phyloP scores from a whole-genome alignment of 169 alveolate genomes.

The Plasmodium cynomolgi region DNA sequence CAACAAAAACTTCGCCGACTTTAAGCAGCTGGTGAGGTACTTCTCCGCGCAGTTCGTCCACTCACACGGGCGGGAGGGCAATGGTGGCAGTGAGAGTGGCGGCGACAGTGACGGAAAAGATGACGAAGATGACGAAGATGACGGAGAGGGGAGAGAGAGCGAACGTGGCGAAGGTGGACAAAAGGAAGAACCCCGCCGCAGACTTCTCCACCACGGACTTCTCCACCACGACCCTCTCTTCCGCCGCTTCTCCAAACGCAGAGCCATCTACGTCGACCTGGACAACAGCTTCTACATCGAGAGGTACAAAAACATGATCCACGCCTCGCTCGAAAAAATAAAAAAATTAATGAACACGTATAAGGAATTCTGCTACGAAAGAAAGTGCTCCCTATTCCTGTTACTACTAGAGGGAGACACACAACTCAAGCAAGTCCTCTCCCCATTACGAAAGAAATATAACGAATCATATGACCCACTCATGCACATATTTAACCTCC shows the following conservation, averaged over 20 bases:
- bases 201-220: too few species aligned
- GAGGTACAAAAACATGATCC: constrained; percentile 70
- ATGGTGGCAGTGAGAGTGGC: neutral
- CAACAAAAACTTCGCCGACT: neutral
- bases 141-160: neutral
- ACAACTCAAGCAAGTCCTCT: neutral
- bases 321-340: constrained; percentile 33
- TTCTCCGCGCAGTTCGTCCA: constrained; percentile 21
- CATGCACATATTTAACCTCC: constrained; percentile 25
- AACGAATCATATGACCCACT: neutral
- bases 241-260: constrained; percentile 18
- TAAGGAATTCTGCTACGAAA: constrained; percentile 22
- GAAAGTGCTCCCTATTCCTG: constrained; percentile 16
- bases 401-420: constrained; percentile 16
- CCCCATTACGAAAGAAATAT: neutral
- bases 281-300: constrained; percentile 72
- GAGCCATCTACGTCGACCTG: constrained; percentile 51
- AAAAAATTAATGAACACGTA: constrained; percentile 51
- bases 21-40: constrained; percentile 23
- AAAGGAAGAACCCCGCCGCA: neutral
- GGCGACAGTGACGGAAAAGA: neutral
- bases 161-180: neutral
- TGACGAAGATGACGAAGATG: neutral
- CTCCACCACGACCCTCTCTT: too few species aligned
- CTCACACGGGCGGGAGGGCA: neutral